Evolutionary conservation across 1,284 basidiomycete genomes (phyloP).

Genomic region (Trichosporon sp.): DNA sequence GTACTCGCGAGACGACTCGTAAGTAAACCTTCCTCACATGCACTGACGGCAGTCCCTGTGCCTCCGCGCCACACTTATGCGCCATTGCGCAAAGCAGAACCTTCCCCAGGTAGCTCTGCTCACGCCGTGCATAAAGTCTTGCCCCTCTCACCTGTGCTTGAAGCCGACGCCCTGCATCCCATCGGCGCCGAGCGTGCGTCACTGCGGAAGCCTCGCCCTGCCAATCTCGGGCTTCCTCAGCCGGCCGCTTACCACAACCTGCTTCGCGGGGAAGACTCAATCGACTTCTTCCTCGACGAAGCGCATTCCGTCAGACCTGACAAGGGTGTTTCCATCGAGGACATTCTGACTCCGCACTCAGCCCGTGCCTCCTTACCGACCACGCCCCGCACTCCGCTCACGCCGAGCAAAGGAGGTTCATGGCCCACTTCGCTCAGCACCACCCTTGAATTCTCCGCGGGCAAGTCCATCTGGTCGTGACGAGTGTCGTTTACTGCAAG

Average conservation of each 20-base stretch:
- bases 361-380: background rate
- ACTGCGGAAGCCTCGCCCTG: background rate
- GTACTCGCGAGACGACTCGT: background rate
- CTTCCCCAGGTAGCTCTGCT: background rate
- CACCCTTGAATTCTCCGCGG: constrained; percentile 30
- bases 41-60: background rate
- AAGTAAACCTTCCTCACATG: background rate
- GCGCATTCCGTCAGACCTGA: background rate
- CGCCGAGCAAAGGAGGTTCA: background rate
- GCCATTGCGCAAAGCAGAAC: background rate
- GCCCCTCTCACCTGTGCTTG: background rate
- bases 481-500: background rate
- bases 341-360: background rate
- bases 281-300: constrained; percentile 3
- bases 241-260: background rate
- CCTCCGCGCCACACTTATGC: background rate
- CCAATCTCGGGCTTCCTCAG: background rate
- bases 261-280: background rate
- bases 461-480: constrained; percentile 34
- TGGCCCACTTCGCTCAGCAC: constrained; percentile 1
- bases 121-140: background rate
- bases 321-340: background rate
- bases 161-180: background rate
- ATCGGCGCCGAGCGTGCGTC: constrained; percentile 12
- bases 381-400: background rate